Conservation (phyloP, 345 rosid genomes). For the Capsella bursapastoris region DNA sequence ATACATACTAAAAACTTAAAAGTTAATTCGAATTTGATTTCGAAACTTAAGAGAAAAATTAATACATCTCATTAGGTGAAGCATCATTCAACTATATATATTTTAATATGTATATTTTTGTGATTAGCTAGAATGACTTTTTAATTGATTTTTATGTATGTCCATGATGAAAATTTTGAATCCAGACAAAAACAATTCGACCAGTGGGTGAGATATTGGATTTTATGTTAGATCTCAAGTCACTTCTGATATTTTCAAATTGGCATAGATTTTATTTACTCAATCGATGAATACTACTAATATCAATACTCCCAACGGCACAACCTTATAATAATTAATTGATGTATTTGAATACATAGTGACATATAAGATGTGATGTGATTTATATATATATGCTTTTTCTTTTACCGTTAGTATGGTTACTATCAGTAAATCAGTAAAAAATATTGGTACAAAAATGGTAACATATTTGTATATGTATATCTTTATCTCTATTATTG, state of each 20-base stretch:
- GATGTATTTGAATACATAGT: background rate
- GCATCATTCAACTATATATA: conserved; percentile 11
- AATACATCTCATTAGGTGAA: background rate
- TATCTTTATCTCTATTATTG: background rate
- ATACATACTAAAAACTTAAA: background rate
- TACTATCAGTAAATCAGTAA: no score
- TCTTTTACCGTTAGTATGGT: background rate
- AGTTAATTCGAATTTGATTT: background rate
- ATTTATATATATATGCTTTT: no score
- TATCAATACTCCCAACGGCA: background rate
- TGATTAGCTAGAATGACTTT: background rate
- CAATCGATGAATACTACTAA: background rate
- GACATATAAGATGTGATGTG: background rate
- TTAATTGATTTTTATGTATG: background rate
- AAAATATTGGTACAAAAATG: background rate
- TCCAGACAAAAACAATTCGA: conserved; percentile 29
- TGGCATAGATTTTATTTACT: background rate
- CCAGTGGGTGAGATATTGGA: conserved; percentile 36
- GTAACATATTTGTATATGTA: background rate
- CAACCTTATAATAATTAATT: background rate
- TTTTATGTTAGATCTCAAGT: conserved; percentile 24
- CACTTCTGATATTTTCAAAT: conserved; percentile 18
- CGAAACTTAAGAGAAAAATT: background rate
- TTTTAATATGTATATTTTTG: background rate
- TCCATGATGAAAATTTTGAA: conserved; percentile 2